Percentiles rank a stretch among this genome's conserved stretches.
Conservation (phyloP, 108 stramenopile genomes). For the Parmales sp. region DNA sequence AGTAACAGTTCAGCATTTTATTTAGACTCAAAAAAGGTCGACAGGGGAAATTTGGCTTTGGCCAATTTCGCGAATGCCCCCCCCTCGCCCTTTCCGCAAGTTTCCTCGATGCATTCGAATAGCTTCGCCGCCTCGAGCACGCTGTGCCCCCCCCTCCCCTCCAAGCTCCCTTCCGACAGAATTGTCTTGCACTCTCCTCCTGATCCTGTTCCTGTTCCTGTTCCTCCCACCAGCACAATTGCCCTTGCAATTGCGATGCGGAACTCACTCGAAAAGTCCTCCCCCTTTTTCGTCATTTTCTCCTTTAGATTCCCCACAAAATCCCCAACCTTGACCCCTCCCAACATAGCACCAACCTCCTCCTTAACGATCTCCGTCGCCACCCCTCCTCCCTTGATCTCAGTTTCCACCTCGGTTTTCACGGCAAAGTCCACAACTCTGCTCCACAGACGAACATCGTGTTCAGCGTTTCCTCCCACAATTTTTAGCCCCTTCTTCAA, state of each 20-base stretch:
- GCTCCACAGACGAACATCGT: no score
- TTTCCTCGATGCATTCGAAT: no score
- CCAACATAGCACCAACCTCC: background rate
- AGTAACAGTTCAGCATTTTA: no score
- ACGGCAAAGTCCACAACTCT: background rate
- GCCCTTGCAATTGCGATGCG: background rate
- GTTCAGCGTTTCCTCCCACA: background rate
- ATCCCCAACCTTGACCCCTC: background rate
- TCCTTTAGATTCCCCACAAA: background rate
- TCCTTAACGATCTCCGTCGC: background rate
- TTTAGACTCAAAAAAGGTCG: no score
- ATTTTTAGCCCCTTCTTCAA: constrained; percentile 6
- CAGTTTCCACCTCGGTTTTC: background rate
- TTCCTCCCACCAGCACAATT: background rate
- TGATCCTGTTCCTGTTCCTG: background rate
- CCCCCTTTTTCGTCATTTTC: background rate
- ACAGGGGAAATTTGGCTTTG: no score
- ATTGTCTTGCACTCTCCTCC: background rate
- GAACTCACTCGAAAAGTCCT: background rate
- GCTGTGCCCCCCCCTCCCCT: constrained; percentile 1
- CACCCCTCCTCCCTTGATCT: background rate
- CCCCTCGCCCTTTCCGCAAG: no score
- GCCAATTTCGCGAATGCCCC: no score
- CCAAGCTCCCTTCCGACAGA: background rate
- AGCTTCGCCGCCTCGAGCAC: no score